Evolutionary conservation across 768 basidiomycete species (phyloP), one percentile per base, ranked within the genome.

Genomic region (Suillus decipiens): DNA sequence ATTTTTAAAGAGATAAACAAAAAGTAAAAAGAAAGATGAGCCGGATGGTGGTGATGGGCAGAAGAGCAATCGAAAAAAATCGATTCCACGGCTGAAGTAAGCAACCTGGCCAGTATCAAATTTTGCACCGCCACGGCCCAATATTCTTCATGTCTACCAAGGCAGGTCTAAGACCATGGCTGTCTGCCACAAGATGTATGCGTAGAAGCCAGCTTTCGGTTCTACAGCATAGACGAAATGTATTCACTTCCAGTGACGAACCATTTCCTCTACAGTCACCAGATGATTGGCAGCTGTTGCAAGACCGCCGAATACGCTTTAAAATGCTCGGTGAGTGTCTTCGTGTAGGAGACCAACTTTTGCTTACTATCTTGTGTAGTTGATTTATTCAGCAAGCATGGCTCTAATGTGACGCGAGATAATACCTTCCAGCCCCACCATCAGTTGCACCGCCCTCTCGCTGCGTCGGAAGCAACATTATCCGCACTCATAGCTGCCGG

Each of bases 401-500:
- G 95, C n/a, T 95, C 95, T 24, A 87, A 86, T 0, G 87, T 88
- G 73, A 87, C 79, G 56, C 78, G 86, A 8, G 79, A 87, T 22
- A 91, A 84, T 63, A 80, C 86, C 41, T 95, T 84, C 75, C 87
- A 88, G 74, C 88, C 93, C 1, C 84, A 92, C 64, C 87, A 95
- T 64, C 69, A 79, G 19, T 81, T 93, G 37, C 86, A 87, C 68
- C 83, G 83, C 64, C 90, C 93, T 31, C 70, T 78, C 1, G 71
- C 80, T 17, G 81, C 88, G 11, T 77, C 84, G 53, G 80, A 91
- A 64, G 80, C 89, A 59, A 93, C 96, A 3, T 80, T 95, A 56
- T 96, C 96, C 2, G 90, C 95, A 54, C 87, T 99, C 65, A 80
- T 98, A 48, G 96, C 97, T 1, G 83, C 95, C 15, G 95, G 95